These are phyloP conservation scores for Fabrea salina DNA, from an alignment of 169 alveolate genomes.

Conservation along the genomic window DNA sequence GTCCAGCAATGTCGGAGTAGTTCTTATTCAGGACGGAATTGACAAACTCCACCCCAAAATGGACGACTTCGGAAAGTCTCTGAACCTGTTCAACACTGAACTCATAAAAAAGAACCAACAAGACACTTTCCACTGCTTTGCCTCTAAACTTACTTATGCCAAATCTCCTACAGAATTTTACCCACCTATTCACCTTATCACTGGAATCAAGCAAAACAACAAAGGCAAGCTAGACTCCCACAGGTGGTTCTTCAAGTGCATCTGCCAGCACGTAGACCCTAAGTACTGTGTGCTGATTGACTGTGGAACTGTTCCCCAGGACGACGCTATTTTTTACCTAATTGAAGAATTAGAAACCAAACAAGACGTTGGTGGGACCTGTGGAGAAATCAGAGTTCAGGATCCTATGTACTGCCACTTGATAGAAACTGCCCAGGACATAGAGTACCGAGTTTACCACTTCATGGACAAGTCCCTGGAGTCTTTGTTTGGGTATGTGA, in stretches of 20 bases:
- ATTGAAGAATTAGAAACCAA: neutral
- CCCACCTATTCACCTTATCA: constrained; percentile 5
- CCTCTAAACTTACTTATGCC: too few relatives aligned
- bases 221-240: neutral
- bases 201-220: neutral
- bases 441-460: neutral
- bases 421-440: neutral
- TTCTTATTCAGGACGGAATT: too few relatives aligned
- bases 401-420: neutral
- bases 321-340: neutral
- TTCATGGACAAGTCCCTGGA: neutral
- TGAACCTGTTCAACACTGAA: too few relatives aligned
- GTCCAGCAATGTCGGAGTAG: too few relatives aligned
- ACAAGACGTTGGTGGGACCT: neutral
- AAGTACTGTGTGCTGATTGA: neutral
- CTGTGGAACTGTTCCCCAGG: neutral
- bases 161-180: neutral
- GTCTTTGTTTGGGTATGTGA: neutral
- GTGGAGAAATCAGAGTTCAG: neutral
- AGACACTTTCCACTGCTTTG: too few relatives aligned
- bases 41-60: too few relatives aligned
- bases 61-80: too few relatives aligned
- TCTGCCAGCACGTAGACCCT: neutral
- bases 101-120: too few relatives aligned
- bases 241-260: neutral